phyloP scores from a whole-genome alignment of 768 basidiomycete species.

The Pleurotus djamor region DNA sequence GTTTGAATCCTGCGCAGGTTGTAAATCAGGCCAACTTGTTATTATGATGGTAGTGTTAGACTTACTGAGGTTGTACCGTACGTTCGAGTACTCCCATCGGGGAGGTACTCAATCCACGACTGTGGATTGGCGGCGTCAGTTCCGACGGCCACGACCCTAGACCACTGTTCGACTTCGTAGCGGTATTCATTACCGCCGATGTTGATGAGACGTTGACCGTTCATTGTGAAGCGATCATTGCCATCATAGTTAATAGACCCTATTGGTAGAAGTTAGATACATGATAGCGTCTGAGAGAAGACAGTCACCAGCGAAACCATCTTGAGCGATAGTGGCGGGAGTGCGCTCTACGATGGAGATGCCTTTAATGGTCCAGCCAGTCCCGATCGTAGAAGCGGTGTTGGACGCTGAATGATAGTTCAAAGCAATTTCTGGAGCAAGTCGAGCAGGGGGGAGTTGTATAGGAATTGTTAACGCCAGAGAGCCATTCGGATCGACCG shows the following conservation, averaged over 20 bases:
- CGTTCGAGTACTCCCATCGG: slow-evolving; percentile 7
- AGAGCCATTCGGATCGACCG: slow-evolving; percentile 11
- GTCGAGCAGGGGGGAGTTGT: slow-evolving; percentile 7
- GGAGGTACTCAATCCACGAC: slow-evolving; percentile 11
- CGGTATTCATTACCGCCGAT: slow-evolving; percentile 11
- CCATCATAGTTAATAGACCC: neutral
- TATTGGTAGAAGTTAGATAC: no score
- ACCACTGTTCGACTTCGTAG: slow-evolving; percentile 12
- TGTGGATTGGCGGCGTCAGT: slow-evolving; percentile 7
- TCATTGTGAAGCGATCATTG: slow-evolving; percentile 9
- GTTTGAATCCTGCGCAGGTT: slow-evolving; percentile 7
- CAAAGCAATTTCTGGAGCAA: slow-evolving; percentile 9
- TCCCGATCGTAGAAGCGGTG: slow-evolving; percentile 6
- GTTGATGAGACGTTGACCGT: slow-evolving; percentile 10
- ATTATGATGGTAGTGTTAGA: neutral
- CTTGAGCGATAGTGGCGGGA: slow-evolving; percentile 9
- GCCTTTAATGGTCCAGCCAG: slow-evolving; percentile 11
- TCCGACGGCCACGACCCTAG: slow-evolving; percentile 7
- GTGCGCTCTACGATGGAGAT: slow-evolving; percentile 5
- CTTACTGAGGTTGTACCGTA: slow-evolving; percentile 4
- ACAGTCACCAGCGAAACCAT: slow-evolving; percentile 9
- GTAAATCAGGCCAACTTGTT: neutral
- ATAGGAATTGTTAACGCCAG: slow-evolving; percentile 5
- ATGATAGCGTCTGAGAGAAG: no score
- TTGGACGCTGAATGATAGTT: slow-evolving; percentile 11